Percentiles rank a stretch among this genome's conserved stretches.
phyloP scores from a whole-genome alignment of 129 eudicot genomes.

The Chrysanthemum makinoi region DNA sequence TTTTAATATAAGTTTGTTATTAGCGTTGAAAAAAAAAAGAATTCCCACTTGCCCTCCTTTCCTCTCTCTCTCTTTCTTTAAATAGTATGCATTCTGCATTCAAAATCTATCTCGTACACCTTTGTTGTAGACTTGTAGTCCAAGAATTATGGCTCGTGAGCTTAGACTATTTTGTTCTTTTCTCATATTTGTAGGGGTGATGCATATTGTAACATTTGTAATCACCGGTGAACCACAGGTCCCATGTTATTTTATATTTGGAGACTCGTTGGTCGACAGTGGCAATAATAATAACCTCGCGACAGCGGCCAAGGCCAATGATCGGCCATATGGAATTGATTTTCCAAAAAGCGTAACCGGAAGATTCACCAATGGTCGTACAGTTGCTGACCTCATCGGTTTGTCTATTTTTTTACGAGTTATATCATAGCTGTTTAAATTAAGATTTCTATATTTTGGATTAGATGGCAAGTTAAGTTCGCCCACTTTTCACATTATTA shows the following conservation, averaged over 20 bases:
- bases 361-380: constrained; percentile 60
- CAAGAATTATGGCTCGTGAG: constrained; percentile 19
- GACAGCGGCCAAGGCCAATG: constrained; percentile 53
- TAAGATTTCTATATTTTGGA: background rate
- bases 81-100: constrained; percentile 7
- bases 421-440: background rate
- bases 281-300: constrained; percentile 27
- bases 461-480: too few relatives aligned
- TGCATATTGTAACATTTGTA: constrained; percentile 6
- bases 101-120: background rate
- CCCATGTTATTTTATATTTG: constrained; percentile 35
- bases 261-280: constrained; percentile 34
- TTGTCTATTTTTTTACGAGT: background rate
- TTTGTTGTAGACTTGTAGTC: background rate
- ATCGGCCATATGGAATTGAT: constrained; percentile 63
- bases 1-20: background rate
- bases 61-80: constrained; percentile 9
- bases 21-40: background rate
- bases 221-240: constrained; percentile 22
- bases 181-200: background rate
- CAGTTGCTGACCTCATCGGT: constrained; percentile 45
- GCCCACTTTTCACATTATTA: too few relatives aligned
- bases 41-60: constrained; percentile 11
- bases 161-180: background rate
- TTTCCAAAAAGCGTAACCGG: constrained; percentile 55